Conservation (phyloP, 345 rosid genomes). For the Dimocarpus longan region DNA sequence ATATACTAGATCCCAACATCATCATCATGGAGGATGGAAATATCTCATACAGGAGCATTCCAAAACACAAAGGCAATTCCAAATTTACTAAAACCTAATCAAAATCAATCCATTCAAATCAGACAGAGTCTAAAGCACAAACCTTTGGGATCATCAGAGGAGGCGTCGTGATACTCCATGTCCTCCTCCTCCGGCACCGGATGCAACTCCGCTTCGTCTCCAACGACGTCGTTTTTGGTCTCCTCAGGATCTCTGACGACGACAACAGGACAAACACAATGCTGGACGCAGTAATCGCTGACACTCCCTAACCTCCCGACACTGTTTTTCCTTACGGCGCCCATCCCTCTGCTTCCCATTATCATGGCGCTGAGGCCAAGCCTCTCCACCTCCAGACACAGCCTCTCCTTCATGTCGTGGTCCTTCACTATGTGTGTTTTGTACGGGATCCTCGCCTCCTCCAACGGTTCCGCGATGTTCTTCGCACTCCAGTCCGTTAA, state of each 20-base stretch:
- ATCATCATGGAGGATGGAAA: no score
- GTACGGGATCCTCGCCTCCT: conserved; percentile 63
- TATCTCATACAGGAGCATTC: not conserved
- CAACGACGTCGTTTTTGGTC: conserved; percentile 29
- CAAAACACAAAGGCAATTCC: not conserved
- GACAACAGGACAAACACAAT: conserved; percentile 89
- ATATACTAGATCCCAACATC: not conserved
- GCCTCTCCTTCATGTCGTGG: conserved; percentile 85
- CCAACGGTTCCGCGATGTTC: conserved; percentile 71
- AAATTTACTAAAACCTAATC: not conserved
- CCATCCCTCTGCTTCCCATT: conserved; percentile 90
- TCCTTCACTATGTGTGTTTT: conserved; percentile 86
- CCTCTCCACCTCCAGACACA: conserved; percentile 90
- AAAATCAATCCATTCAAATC: not conserved
- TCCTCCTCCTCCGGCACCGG: conserved; percentile 72
- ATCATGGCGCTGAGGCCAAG: conserved; percentile 75
- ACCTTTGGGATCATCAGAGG: conserved; percentile 44
- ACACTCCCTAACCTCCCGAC: conserved; percentile 80
- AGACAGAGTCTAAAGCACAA: not conserved
- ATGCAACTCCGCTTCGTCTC: conserved; percentile 38
- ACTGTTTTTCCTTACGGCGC: conserved; percentile 50
- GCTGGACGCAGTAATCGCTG: conserved; percentile 85
- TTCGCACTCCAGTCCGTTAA: conserved; percentile 58
- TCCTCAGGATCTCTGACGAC: conserved; percentile 54
- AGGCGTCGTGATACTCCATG: conserved; percentile 50